Evolutionary conservation across 2,329 filamentous ascomycete genomes (phyloP), one percentile per base, ranked within the genome.

Genomic region (Rhytidhysteron rufulum): DNA sequence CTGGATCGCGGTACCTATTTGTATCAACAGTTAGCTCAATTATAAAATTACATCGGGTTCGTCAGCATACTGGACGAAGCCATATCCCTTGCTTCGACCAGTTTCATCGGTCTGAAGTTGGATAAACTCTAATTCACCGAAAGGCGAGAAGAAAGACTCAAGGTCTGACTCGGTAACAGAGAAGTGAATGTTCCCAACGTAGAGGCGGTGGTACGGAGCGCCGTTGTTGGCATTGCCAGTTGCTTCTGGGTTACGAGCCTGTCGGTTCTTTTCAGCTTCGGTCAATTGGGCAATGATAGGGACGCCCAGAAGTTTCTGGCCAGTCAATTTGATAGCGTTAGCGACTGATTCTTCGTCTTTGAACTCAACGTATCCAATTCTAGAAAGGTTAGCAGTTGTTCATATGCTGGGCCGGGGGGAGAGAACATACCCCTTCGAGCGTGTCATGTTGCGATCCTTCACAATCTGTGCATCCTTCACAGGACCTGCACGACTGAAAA

Each of bases 111-210:
- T 96, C 67, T 98, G 94, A 43, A 98, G 78, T 65, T 96, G 90
- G 43, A 96, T 90, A 67, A 96, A 96, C 65, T 97, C 93, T 43
- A 98, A 83, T 71, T 95, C 90, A 56, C 93, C 93, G 68, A 96
- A 98, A 1, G 93, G 91, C 71, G 94, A 88, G 67, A 98, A 98
- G 46, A 98, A 89, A 64, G 91, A 89, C 75, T 91, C 85, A 51
- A 98, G 75, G 70, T 98, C 94, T 66, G 85, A 83, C 71, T 98
- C 93, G 62, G 89, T 96, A 65, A 98, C 95, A 66, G 89, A 96
- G 78, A 98, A 98, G 74, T 98, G 93, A 55, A 98, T 97, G 66
- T 98, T 98, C 69, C 93, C 93, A 54, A 98, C 91, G 68, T 97
- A 98, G 44, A 98, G 85, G 54, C 94, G 87, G 71, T 98, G 93